Evolutionary conservation across 140 eudicot species (phyloP).

Genomic region (Bidens hawaiensis): DNA sequence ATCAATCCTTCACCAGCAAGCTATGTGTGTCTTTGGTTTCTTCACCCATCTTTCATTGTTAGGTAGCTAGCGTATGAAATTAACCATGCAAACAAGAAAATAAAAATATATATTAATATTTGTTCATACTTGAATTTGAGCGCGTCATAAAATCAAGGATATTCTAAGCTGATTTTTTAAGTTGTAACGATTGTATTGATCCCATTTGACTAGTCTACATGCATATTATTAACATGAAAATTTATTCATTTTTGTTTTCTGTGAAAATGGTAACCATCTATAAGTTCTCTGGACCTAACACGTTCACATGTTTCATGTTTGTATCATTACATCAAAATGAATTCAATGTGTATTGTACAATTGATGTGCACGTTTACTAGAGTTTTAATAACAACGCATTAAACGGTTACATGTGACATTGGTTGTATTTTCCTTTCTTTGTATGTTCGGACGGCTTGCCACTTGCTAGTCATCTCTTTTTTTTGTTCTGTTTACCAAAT

Average conservation of each 20-base stretch:
- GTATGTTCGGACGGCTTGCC: no score
- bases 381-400: no score
- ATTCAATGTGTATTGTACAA: background rate
- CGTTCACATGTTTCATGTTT: background rate
- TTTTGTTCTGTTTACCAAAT: no score
- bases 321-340: no score
- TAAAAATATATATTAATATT: background rate
- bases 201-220: background rate
- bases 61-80: background rate
- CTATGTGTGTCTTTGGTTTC: conserved; percentile 1
- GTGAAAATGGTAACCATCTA: conserved; percentile 1
- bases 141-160: background rate
- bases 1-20: conserved; percentile 10
- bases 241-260: background rate
- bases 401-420: no score
- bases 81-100: background rate
- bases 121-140: background rate
- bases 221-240: background rate
- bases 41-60: conserved; percentile 4
- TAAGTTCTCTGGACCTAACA: background rate
- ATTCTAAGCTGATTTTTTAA: background rate
- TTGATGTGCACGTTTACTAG: no score
- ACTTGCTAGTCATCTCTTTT: no score
- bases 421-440: no score
- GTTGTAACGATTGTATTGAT: background rate